Base-by-base conservation (phyloP, 257 asterid genomes). In the Coffea eugenioides region DNA sequence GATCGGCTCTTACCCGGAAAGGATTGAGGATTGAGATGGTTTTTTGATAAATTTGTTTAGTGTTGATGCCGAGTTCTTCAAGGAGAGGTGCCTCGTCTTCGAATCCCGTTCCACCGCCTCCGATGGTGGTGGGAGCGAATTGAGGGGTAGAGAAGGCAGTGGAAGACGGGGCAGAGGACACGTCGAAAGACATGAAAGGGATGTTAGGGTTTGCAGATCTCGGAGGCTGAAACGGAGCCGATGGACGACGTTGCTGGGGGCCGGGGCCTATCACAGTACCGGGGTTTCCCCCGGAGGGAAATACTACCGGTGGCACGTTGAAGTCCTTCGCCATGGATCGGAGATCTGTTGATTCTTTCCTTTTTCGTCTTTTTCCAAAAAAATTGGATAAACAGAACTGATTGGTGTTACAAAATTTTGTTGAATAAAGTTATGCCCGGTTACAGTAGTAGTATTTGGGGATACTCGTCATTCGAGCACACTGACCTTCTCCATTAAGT, bases 31-130 rank as follows among this genome's bases (percentile, higher is more conserved):
- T 90, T 11, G 91, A 84, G 31, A 87, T 46, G 34, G 98, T 92
- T 65, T 94, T 94, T 49, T 93, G 97, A 82, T 93, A 94, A 59
- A 94, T 94, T 84, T 94, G 97, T 80, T 88, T 90, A 20, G 97
- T 94, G 78, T 92, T 94, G 74, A 94, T 94, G n/a, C 98, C 98
- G 18, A 94, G 92, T 74, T 94, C 98, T 59, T 94, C 98, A 48
- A 94, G 92, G 18, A 94, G 97, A 62, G 96, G 97, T 2, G 94
- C 97, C 83, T 94, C 98, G 77, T 94, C 97, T 4, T 92, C 97
- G 89, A 94, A 94, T 0, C 89, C 91, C 8, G 69, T 69, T 21
- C 83, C 51, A 15, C 87, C 90, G 51, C 88, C 91, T 73, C 88
- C 88, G 80, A 84, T 80, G 75, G 87, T 86, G 51, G 74, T 71